These are phyloP conservation scores for Ilyonectria sp. DNA, from an alignment of 2,329 filamentous ascomycete genomes.

Conservation along the genomic window DNA sequence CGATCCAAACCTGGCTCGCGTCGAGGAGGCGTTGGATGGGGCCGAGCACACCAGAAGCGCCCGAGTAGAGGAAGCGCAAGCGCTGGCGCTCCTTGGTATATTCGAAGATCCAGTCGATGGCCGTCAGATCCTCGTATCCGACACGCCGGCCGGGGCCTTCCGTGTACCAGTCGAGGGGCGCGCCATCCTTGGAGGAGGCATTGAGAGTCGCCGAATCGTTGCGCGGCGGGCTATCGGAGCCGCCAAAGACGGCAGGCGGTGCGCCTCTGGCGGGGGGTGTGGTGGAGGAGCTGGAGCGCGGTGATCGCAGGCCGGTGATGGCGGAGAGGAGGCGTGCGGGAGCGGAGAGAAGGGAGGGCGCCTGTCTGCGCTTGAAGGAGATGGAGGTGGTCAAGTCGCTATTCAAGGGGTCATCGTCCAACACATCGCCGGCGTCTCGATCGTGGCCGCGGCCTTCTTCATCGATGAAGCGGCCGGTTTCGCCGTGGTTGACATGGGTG, in stretches of 20 bases:
- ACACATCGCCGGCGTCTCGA: constrained; percentile 50
- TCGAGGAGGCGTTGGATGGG: constrained; percentile 83
- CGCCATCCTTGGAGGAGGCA: constrained; percentile 61
- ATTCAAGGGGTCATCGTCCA: constrained; percentile 71
- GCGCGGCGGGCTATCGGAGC: constrained; percentile 31
- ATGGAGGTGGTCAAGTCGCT: constrained; percentile 66
- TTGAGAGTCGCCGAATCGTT: constrained; percentile 36
- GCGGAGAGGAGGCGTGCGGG: constrained; percentile 65
- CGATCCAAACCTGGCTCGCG: constrained; percentile 91
- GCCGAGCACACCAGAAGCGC: constrained; percentile 79
- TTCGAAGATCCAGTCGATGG: constrained; percentile 99
- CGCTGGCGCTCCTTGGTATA: constrained; percentile 96
- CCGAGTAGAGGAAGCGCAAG: constrained; percentile 81
- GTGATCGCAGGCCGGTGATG: constrained; percentile 53
- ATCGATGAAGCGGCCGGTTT: constrained; percentile 53
- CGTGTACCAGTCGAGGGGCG: constrained; percentile 84
- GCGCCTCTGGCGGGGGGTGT: constrained; percentile 36
- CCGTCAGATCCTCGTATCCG: constrained; percentile 95
- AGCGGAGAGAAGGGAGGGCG: constrained; percentile 62
- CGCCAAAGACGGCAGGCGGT: constrained; percentile 37
- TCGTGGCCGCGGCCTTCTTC: constrained; percentile 23
- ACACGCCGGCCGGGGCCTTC: constrained; percentile 92
- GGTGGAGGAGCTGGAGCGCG: constrained; percentile 42
- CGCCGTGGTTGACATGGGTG: constrained; percentile 54
- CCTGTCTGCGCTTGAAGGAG: constrained; percentile 82